Percentiles rank a stretch among this genome's conserved stretches.
Evolutionary conservation across 2,329 filamentous ascomycete species (phyloP).

Genomic region (Xylaria sp.): DNA sequence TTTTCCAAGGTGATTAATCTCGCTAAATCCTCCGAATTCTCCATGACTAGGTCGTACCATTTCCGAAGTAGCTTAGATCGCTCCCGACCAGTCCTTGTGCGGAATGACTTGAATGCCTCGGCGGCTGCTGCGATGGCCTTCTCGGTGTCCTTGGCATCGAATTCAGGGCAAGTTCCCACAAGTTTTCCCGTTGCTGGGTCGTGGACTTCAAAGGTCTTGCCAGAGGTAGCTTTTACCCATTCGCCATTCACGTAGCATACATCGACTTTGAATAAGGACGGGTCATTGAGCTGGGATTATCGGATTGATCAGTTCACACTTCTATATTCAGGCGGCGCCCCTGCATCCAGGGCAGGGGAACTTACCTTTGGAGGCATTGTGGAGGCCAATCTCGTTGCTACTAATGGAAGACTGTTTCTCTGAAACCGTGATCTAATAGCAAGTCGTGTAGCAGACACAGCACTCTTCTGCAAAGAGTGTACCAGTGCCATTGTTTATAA

Average conservation of each 20-base stretch:
- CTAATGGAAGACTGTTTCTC: constrained; percentile 46
- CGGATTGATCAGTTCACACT: constrained; percentile 18
- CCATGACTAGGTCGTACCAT: constrained; percentile 84
- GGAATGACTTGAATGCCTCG: constrained; percentile 77
- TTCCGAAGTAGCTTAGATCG: constrained; percentile 78
- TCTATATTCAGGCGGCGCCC: not conserved
- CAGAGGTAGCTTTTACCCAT: constrained; percentile 87
- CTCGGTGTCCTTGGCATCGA: constrained; percentile 80
- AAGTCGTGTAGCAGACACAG: constrained; percentile 41
- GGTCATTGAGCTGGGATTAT: constrained; percentile 73
- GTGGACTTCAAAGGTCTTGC: constrained; percentile 89
- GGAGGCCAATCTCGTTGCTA: constrained; percentile 47
- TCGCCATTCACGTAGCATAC: constrained; percentile 89
- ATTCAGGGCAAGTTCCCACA: constrained; percentile 88
- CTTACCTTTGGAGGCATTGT: constrained; percentile 48
- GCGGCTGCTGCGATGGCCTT: constrained; percentile 86
- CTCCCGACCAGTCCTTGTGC: constrained; percentile 77
- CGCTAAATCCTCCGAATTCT: constrained; percentile 83
- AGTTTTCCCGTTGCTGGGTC: constrained; percentile 85
- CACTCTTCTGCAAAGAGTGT: constrained; percentile 43
- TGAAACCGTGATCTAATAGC: constrained; percentile 47
- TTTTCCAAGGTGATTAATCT: constrained; percentile 91
- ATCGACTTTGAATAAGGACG: constrained; percentile 84
- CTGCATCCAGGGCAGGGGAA: not conserved
- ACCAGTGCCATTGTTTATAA: constrained; percentile 48